These are phyloP conservation scores for Kodamaea sp. DNA, from an alignment of 1,139 yeast genomes.

Conservation along the genomic window DNA sequence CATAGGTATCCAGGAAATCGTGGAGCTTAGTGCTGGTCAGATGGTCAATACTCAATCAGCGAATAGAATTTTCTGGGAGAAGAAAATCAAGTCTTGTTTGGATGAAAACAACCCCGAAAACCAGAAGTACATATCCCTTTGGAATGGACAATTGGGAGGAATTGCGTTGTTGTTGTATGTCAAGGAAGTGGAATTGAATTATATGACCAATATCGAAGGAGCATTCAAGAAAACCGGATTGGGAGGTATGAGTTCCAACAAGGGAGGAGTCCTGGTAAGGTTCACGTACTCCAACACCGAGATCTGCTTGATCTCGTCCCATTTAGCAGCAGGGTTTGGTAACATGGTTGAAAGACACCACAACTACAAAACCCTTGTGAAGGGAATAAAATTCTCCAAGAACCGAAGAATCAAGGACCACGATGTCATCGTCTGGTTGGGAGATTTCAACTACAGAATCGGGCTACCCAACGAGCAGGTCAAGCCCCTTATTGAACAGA, in stretches of 20 bases:
- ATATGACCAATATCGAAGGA: slow-evolving; percentile 70
- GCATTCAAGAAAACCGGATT: slow-evolving; percentile 88
- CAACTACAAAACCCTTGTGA: slow-evolving; percentile 64
- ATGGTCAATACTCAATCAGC: slow-evolving; percentile 80
- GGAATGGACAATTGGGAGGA: slow-evolving; percentile 94
- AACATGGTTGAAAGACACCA: slow-evolving; percentile 80
- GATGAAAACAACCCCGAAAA: slow-evolving; percentile 38
- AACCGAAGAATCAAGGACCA: slow-evolving; percentile 63
- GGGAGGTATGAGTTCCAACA: slow-evolving; percentile 74
- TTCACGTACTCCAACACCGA: slow-evolving; percentile 63
- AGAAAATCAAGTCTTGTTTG: slow-evolving; percentile 57
- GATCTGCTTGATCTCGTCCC: slow-evolving; percentile 53
- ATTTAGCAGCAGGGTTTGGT: slow-evolving; percentile 85
- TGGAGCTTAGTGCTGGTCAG: slow-evolving; percentile 87
- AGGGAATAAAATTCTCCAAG: slow-evolving; percentile 53
- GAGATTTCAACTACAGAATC: slow-evolving; percentile 89
- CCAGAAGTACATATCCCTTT: slow-evolving; percentile 63
- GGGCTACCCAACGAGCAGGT: slow-evolving; percentile 65
- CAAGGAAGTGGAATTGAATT: slow-evolving; percentile 34
- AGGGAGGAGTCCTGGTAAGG: slow-evolving; percentile 90
- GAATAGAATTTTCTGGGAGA: slow-evolving; percentile 79
- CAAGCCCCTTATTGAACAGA: slow-evolving; percentile 50
- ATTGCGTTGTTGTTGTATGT: slow-evolving; percentile 59
- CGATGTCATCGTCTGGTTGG: slow-evolving; percentile 87
- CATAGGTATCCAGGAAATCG: slow-evolving; percentile 89